Evolutionary conservation across 2,329 filamentous ascomycete genomes (phyloP).

Genomic region (Dryadomyces quercus-mongolicae): DNA sequence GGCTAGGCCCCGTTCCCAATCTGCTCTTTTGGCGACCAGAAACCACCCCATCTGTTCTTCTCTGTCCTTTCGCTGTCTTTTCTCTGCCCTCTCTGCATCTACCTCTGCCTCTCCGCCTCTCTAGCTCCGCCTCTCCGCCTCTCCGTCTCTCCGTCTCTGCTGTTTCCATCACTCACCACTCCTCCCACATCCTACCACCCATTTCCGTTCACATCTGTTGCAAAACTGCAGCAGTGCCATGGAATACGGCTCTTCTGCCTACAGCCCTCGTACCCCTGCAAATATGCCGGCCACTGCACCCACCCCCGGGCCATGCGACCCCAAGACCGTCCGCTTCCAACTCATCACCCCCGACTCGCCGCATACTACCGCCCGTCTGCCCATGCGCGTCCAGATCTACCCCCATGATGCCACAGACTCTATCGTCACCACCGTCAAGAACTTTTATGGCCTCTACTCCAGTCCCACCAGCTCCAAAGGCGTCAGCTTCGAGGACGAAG

Average conservation of each 20-base stretch:
- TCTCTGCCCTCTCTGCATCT: neutral
- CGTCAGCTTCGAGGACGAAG: constrained; percentile 87
- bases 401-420: constrained; percentile 95
- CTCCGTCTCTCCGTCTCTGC: neutral
- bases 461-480: constrained; percentile 57
- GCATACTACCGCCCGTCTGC: constrained; percentile 60
- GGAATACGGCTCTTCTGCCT: constrained; percentile 7
- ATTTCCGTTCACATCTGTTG: neutral
- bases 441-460: constrained; percentile 94
- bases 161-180: neutral
- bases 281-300: constrained; percentile 9
- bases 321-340: constrained; percentile 72
- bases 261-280: constrained; percentile 1
- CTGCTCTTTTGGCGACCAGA: too few relatives aligned
- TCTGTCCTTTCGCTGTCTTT: neutral
- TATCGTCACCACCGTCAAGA: constrained; percentile 96
- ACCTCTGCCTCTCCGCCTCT: neutral
- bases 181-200: too few relatives aligned
- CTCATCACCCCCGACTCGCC: constrained; percentile 57
- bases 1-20: neutral
- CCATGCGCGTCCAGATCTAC: constrained; percentile 84
- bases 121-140: too few relatives aligned
- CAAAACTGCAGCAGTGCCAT: constrained; percentile 2
- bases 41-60: neutral
- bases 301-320: constrained; percentile 28